phyloP scores from a whole-genome alignment of 2,329 filamentous ascomycete species.

The Diaporthe helianthi region DNA sequence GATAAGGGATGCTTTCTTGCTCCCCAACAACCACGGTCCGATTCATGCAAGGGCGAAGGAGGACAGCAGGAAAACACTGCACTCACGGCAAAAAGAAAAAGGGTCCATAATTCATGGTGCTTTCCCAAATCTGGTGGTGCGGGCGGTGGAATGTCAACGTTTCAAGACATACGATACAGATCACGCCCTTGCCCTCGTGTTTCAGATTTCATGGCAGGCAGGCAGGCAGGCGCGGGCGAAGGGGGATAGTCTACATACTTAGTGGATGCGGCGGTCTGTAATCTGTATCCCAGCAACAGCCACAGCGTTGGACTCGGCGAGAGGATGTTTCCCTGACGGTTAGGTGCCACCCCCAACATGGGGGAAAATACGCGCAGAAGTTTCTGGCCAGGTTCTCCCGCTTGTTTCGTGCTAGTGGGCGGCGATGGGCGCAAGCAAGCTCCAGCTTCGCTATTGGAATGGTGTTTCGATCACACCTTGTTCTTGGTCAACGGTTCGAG shows the following conservation, averaged over 20 bases:
- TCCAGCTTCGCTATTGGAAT: slow-evolving; percentile 30
- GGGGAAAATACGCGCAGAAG: slow-evolving; percentile 31
- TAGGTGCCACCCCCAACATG: slow-evolving; percentile 25
- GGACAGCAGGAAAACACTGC: slow-evolving; percentile 20
- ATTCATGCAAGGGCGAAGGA: slow-evolving; percentile 33
- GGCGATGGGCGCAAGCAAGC: slow-evolving; percentile 28
- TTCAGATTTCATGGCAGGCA: slow-evolving; percentile 28
- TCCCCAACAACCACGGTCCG: slow-evolving; percentile 1
- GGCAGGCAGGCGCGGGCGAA: slow-evolving; percentile 7
- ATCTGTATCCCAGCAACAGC: slow-evolving; percentile 25
- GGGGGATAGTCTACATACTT: too few species aligned
- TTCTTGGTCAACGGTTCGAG: slow-evolving; percentile 10
- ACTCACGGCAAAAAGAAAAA: slow-evolving; percentile 2
- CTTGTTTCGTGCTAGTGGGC: slow-evolving; percentile 27
- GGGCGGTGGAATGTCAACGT: slow-evolving; percentile 32
- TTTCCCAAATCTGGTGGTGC: slow-evolving; percentile 26
- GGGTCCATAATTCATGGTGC: slow-evolving; percentile 21
- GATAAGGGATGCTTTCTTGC: background rate
- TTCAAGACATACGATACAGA: slow-evolving; percentile 33
- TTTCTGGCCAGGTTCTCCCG: slow-evolving; percentile 25
- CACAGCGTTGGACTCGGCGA: slow-evolving; percentile 5
- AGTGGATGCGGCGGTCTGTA: background rate
- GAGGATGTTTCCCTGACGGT: slow-evolving; percentile 28
- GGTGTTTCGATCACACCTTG: slow-evolving; percentile 26
- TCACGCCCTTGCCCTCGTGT: slow-evolving; percentile 30